These are phyloP conservation scores for Candida coleopterorum DNA, from an alignment of 805 yeast genomes.

Conservation along the genomic window DNA sequence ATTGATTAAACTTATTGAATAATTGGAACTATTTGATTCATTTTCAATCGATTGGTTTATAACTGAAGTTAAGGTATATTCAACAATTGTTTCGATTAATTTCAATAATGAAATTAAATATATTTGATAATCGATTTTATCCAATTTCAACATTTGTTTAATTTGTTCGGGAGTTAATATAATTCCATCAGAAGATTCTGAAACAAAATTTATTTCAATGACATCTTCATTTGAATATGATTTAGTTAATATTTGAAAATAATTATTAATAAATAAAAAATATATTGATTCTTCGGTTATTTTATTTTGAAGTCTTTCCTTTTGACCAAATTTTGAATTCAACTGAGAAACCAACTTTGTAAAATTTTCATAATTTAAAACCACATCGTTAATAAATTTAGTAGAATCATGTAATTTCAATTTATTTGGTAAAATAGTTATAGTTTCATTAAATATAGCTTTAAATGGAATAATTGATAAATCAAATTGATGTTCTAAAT, in stretches of 20 bases:
- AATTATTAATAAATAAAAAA: slow-evolving; percentile 14
- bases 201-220: slow-evolving; percentile 9
- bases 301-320: slow-evolving; percentile 15
- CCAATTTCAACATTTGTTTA: slow-evolving; percentile 4
- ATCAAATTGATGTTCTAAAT: slow-evolving; percentile 10
- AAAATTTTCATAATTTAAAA: background rate
- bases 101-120: slow-evolving; percentile 20
- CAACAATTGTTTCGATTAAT: slow-evolving; percentile 19
- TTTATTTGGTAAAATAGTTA: slow-evolving; percentile 1
- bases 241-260: slow-evolving; percentile 14
- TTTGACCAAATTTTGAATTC: slow-evolving; percentile 12
- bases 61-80: slow-evolving; percentile 20
- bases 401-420: background rate
- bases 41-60: slow-evolving; percentile 16
- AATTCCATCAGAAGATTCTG: slow-evolving; percentile 12
- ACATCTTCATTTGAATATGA: slow-evolving; percentile 7
- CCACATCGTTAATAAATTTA: background rate
- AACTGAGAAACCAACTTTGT: slow-evolving; percentile 6
- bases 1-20: slow-evolving; percentile 18
- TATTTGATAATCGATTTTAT: slow-evolving; percentile 15
- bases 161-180: slow-evolving; percentile 17
- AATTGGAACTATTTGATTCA: slow-evolving; percentile 9
- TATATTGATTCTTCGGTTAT: slow-evolving; percentile 18
- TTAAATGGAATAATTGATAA: slow-evolving; percentile 4
- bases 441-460: slow-evolving; percentile 2